These are phyloP conservation scores for Polyporus arcularius DNA, from an alignment of 768 basidiomycete species.

Conservation along the genomic window DNA sequence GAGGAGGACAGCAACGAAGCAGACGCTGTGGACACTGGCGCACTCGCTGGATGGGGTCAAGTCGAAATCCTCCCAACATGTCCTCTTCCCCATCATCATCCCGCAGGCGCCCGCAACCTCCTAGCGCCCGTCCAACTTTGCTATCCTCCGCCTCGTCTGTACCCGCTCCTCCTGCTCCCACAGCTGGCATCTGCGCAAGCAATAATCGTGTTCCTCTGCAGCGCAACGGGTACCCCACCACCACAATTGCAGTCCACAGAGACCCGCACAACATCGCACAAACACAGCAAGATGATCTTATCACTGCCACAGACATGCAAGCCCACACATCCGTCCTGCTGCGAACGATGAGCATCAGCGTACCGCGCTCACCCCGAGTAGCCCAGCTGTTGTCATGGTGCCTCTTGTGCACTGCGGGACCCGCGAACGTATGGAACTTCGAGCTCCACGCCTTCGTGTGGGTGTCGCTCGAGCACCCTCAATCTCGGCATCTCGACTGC, in stretches of 20 bases:
- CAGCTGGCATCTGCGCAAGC: background rate
- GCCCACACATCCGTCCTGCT: conserved; percentile 1
- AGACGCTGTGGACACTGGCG: conserved; percentile 1
- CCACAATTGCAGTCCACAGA: background rate
- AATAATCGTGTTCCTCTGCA: background rate
- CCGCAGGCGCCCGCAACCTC: conserved; percentile 6
- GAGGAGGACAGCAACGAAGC: conserved; percentile 3
- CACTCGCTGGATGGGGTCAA: background rate
- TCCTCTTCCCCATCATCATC: background rate
- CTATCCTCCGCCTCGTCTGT: background rate
- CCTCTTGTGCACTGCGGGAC: background rate
- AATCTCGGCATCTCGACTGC: background rate
- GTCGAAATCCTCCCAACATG: background rate
- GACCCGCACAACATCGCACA: background rate
- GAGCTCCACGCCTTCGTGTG: too few relatives aligned
- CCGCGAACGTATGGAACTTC: too few relatives aligned
- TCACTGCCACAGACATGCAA: background rate
- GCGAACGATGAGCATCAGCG: conserved; percentile 1
- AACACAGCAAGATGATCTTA: background rate
- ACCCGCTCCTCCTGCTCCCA: background rate
- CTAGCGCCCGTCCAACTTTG: background rate
- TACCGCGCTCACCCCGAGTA: background rate
- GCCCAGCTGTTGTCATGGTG: conserved; percentile 14
- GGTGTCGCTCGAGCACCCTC: background rate
- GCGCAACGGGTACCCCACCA: background rate